Evolutionary conservation across 2,329 filamentous ascomycete genomes (phyloP).

Genomic region (Pseudogymnoascus sp.): DNA sequence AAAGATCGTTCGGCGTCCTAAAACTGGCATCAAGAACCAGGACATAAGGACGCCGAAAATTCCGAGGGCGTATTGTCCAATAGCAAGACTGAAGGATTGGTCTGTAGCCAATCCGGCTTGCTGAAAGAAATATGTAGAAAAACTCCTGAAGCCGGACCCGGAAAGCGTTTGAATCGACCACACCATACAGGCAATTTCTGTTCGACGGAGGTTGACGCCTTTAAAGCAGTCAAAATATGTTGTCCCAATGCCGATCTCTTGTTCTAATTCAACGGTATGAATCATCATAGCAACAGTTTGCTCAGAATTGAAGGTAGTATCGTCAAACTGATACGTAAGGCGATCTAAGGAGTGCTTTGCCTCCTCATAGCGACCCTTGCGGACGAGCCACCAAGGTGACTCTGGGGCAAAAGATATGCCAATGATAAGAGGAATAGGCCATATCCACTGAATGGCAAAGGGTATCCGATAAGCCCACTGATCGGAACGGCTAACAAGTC

Average conservation of each 20-base stretch:
- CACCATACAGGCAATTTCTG: conserved; percentile 47
- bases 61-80: conserved; percentile 40
- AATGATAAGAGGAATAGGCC: conserved; percentile 38
- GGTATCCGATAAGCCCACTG: conserved; percentile 42
- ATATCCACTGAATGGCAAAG: conserved; percentile 42
- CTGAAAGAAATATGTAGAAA: background rate
- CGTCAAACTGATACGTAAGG: conserved; percentile 23
- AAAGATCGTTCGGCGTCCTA: conserved; percentile 47
- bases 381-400: conserved; percentile 42
- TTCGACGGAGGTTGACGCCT: conserved; percentile 41
- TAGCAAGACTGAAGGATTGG: conserved; percentile 46
- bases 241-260: conserved; percentile 33
- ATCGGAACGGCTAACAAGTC: conserved; percentile 33
- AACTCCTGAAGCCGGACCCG: background rate
- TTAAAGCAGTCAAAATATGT: conserved; percentile 44
- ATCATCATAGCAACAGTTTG: conserved; percentile 41
- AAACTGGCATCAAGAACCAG: conserved; percentile 40
- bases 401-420: conserved; percentile 38
- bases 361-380: conserved; percentile 35
- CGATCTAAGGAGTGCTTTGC: conserved; percentile 33
- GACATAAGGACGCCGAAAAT: conserved; percentile 44
- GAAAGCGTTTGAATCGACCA: conserved; percentile 56
- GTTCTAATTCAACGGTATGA: conserved; percentile 48
- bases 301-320: conserved; percentile 20
- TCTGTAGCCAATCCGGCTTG: conserved; percentile 40